phyloP scores from a whole-genome alignment of 768 basidiomycete genomes.

The Suillus subaureus region DNA sequence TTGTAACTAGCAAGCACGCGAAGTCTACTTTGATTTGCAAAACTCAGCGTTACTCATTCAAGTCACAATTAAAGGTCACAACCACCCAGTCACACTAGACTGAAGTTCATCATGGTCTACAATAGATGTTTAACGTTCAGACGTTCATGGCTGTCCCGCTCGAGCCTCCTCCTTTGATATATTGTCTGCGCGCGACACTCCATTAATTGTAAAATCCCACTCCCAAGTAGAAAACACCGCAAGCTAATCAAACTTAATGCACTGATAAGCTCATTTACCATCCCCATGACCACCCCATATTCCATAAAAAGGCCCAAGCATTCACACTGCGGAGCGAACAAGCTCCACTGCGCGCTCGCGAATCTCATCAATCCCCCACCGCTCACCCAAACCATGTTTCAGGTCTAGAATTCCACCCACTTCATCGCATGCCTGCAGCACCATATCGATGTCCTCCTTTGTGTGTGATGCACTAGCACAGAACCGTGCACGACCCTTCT shows the following conservation, averaged over 20 bases:
- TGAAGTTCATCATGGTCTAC: neutral
- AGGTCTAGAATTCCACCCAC: slow-evolving; percentile 88
- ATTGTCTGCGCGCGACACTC: neutral
- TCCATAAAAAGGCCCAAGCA: no score
- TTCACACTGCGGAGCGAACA: slow-evolving; percentile 42
- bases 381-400: slow-evolving; percentile 73
- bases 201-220: neutral
- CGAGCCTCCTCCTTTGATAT: neutral
- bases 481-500: slow-evolving; percentile 89
- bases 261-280: no score
- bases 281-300: no score
- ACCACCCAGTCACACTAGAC: neutral
- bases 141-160: neutral
- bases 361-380: slow-evolving; percentile 82
- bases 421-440: slow-evolving; percentile 89
- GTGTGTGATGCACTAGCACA: slow-evolving; percentile 95
- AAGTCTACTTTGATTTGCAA: neutral
- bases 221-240: neutral
- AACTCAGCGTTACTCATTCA: neutral
- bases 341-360: slow-evolving; percentile 74
- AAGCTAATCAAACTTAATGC: neutral
- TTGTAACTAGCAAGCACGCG: no score
- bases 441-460: slow-evolving; percentile 90
- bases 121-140: neutral
- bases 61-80: neutral